phyloP scores from a whole-genome alignment of 2,329 filamentous ascomycete genomes.

The Aspergillus amoenus region DNA sequence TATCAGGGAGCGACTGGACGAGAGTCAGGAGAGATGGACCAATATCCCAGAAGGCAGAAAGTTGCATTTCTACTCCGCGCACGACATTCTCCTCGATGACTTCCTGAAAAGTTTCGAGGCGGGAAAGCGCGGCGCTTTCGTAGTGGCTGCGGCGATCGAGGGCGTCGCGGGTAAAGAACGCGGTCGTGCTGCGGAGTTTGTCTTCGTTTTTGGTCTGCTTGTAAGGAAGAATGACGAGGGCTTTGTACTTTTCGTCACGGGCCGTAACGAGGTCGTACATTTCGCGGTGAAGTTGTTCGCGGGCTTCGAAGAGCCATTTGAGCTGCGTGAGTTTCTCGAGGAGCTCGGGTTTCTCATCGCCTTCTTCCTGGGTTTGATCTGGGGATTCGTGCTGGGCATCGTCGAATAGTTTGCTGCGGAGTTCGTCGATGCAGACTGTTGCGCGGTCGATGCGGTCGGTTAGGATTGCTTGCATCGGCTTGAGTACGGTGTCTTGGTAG shows the following conservation, averaged over 20 bases:
- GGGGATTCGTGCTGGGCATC: slow-evolving; percentile 68
- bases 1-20: slow-evolving; percentile 72
- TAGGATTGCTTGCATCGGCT: slow-evolving; percentile 77
- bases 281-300: slow-evolving; percentile 82
- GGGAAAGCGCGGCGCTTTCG: slow-evolving; percentile 68
- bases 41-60: slow-evolving; percentile 97
- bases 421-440: slow-evolving; percentile 72
- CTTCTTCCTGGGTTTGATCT: slow-evolving; percentile 88
- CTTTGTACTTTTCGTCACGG: slow-evolving; percentile 81
- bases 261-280: slow-evolving; percentile 82
- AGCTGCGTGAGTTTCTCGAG: slow-evolving; percentile 90
- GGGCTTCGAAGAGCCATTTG: slow-evolving; percentile 95
- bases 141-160: slow-evolving; percentile 69
- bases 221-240: slow-evolving; percentile 81
- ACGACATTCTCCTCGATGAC: slow-evolving; percentile 83
- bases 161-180: slow-evolving; percentile 80
- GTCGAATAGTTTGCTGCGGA: slow-evolving; percentile 70
- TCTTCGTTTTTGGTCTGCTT: slow-evolving; percentile 69
- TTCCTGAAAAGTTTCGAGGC: slow-evolving; percentile 73
- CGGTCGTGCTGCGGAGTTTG: slow-evolving; percentile 74
- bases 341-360: slow-evolving; percentile 90
- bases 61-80: slow-evolving; percentile 84
- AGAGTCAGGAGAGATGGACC: slow-evolving; percentile 77
- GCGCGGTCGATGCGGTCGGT: slow-evolving; percentile 72
- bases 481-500: slow-evolving; percentile 80